phyloP scores from a whole-genome alignment of 1,284 basidiomycete species.

The Vanrija sp. region DNA sequence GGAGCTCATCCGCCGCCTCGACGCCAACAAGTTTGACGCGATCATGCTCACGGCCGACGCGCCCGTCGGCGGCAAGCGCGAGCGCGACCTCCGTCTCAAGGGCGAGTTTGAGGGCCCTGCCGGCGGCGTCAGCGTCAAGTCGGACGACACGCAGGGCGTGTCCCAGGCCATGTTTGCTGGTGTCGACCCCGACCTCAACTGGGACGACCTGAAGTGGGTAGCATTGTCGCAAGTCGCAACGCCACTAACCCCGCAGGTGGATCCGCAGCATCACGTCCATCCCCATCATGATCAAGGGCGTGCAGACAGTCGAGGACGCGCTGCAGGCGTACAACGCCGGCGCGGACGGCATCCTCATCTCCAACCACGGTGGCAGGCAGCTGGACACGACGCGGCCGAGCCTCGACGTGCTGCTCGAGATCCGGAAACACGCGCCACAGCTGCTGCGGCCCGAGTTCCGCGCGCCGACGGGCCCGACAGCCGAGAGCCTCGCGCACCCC shows the following conservation, averaged over 20 bases:
- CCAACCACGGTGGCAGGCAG: conserved; percentile 54
- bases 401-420: conserved; percentile 68
- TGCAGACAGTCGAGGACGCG: conserved; percentile 53
- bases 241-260: conserved; percentile 52
- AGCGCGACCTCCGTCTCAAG: conserved; percentile 60
- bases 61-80: conserved; percentile 76
- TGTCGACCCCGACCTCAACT: conserved; percentile 41
- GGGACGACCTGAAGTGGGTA: conserved; percentile 41
- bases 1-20: conserved; percentile 65
- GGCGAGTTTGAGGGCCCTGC: conserved; percentile 45
- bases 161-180: conserved; percentile 43
- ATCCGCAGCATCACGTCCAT: conserved; percentile 67
- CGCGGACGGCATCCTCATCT: conserved; percentile 52
- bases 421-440: conserved; percentile 53
- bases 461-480: conserved; percentile 29
- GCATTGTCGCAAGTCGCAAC: background rate
- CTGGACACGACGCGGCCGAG: conserved; percentile 59
- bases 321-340: conserved; percentile 50
- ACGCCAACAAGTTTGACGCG: conserved; percentile 60
- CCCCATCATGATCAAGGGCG: conserved; percentile 79
- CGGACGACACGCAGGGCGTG: conserved; percentile 36
- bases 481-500: conserved; percentile 57
- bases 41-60: conserved; percentile 91
- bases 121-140: conserved; percentile 35
- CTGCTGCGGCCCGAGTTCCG: conserved; percentile 40